These are phyloP conservation scores for Fusarium lateritium DNA, from an alignment of 2,329 filamentous ascomycete species.

Conservation along the genomic window DNA sequence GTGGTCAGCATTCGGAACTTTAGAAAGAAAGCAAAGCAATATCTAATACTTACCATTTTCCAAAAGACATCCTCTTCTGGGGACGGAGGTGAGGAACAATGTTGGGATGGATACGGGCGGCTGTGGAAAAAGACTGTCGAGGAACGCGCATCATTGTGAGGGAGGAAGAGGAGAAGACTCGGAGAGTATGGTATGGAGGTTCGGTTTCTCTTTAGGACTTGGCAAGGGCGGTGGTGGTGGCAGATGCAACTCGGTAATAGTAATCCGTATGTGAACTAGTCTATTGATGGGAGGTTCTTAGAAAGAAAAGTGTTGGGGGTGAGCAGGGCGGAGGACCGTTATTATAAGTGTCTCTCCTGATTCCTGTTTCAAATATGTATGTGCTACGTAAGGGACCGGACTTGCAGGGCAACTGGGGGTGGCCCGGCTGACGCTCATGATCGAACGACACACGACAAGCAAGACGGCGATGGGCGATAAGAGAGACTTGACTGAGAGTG, in stretches of 20 bases:
- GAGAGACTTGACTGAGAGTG: background rate
- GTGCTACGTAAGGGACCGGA: constrained; percentile 5
- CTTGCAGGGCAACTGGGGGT: constrained; percentile 20
- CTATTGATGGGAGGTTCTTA: constrained; percentile 33
- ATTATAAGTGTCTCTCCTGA: constrained; percentile 36
- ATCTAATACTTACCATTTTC: constrained; percentile 40
- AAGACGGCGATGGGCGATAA: constrained; percentile 36
- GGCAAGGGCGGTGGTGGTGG: background rate
- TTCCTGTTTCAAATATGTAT: constrained; percentile 11
- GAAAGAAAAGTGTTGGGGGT: constrained; percentile 31
- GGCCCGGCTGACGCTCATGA: constrained; percentile 30
- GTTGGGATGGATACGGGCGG: constrained; percentile 49
- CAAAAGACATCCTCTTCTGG: constrained; percentile 45
- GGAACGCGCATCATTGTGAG: constrained; percentile 46
- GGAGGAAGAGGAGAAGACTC: constrained; percentile 25
- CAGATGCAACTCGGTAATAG: constrained; percentile 32
- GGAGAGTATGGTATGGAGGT: constrained; percentile 12
- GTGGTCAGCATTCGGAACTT: constrained; percentile 28
- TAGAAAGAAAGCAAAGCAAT: no score
- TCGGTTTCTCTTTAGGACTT: constrained; percentile 26
- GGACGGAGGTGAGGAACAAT: constrained; percentile 49
- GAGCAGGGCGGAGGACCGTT: constrained; percentile 24
- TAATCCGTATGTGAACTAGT: constrained; percentile 39
- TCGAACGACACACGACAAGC: constrained; percentile 37
- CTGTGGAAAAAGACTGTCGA: constrained; percentile 50